Base-by-base conservation (phyloP, 1,284 basidiomycete genomes). In the Cutaneotrichosporon sp. region DNA sequence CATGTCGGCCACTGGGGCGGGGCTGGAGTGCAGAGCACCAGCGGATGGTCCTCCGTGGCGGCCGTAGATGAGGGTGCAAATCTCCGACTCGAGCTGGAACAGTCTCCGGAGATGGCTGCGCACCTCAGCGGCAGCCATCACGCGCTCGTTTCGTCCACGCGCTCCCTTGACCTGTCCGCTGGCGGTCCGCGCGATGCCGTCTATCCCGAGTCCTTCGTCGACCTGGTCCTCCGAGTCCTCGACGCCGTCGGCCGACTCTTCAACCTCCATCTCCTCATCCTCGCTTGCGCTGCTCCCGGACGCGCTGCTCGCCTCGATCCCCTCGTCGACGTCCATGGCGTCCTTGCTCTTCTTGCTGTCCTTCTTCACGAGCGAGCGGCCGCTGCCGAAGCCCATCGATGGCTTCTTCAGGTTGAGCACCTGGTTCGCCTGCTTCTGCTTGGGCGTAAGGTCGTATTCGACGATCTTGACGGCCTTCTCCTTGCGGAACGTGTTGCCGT, bases 391-490 rank as follows among this genome's bases (percentile, higher is more conserved):
- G 44, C 32, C 46, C 24, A 41, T 34, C 16, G 16, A 39, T 3
- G 51, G 38, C 43, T 52, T 52, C 47, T 50, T 52, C 54, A 85
- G 75, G n/a, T 76, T 79, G 46, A 75, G 73, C n/a, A 77, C 72
- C 6, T 75, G 68, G 69, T 87, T 84, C 47, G 82, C 79, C 32
- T 75, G 78, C 72, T 88, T 88, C 68, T 93, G 87, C 75, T 92
- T 94, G 6, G 74, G 52, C 2, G 88, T 80, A 26, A 97, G 80
- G 64, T 92, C 91, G 65, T 89, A 88, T 76, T 97, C 93, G 70
- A 97, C 87, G 59, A 99, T 83, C 76, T 97, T 97, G 54, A 90
- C 88, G 68, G 89, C 82, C 1, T 90, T 91, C 70, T 98, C 96
- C 72, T 93, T 97, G 54, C 93, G 85, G 75, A 90, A 89, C 0